Percentiles rank a stretch among this genome's conserved stretches.
These are phyloP conservation scores for Eimeria brunetti DNA, from an alignment of 169 alveolate species.

Conservation along the genomic window DNA sequence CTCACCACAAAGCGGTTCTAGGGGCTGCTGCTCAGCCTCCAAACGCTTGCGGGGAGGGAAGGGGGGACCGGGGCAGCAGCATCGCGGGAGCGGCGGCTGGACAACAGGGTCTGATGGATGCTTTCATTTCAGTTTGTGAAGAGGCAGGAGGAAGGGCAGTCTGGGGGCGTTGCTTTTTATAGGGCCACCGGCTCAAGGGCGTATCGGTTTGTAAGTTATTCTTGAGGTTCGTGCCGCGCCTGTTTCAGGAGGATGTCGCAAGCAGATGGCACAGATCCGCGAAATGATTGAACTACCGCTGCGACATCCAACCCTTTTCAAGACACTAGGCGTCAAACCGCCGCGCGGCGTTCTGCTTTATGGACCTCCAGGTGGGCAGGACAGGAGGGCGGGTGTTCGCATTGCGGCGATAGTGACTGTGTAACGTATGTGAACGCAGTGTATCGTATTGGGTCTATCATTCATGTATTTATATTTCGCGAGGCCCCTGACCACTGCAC, in stretches of 20 bases:
- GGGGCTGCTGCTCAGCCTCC: neutral
- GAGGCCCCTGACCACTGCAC: neutral
- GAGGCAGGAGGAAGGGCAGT: slow-evolving; percentile 99
- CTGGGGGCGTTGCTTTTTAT: slow-evolving; percentile 98
- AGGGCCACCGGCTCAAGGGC: neutral
- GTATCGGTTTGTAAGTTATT: neutral
- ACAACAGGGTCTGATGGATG: neutral
- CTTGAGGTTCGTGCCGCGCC: neutral
- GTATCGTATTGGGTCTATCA: too few species aligned
- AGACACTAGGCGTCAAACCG: slow-evolving; percentile 99
- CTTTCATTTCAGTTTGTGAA: slow-evolving; percentile 89
- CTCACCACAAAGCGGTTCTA: neutral
- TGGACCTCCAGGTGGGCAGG: slow-evolving; percentile 98
- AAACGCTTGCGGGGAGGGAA: neutral
- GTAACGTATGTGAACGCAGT: neutral
- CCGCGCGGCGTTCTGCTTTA: slow-evolving; percentile 99
- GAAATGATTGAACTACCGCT: slow-evolving; percentile 99
- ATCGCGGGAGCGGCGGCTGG: neutral
- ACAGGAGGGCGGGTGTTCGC: neutral
- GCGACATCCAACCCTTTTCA: slow-evolving; percentile 99
- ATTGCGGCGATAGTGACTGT: neutral
- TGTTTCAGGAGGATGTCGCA: slow-evolving; percentile 96
- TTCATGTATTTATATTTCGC: neutral
- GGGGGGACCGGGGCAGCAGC: neutral
- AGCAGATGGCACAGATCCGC: slow-evolving; percentile 99